Conservation (phyloP, 306 rosid species). For the Cercis canadensis region DNA sequence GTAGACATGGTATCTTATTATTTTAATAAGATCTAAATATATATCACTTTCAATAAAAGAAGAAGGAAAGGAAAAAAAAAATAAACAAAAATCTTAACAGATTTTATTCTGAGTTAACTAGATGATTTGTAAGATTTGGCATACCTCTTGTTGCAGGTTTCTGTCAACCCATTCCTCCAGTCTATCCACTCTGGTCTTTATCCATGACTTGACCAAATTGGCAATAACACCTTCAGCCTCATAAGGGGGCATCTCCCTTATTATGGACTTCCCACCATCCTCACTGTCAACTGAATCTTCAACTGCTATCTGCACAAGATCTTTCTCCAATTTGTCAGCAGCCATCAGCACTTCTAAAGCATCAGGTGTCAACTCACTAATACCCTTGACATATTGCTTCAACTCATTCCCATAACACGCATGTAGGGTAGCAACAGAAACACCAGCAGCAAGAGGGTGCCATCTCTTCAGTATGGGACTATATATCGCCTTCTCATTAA, state of each 20-base stretch:
- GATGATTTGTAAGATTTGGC: slow-evolving; percentile 29
- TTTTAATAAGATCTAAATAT: background rate
- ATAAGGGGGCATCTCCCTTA: slow-evolving; percentile 94
- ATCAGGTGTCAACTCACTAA: slow-evolving; percentile 79
- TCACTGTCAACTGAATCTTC: slow-evolving; percentile 91
- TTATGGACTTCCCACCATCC: slow-evolving; percentile 94
- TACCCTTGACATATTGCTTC: slow-evolving; percentile 65
- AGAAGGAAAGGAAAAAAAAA: background rate
- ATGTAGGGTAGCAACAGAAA: slow-evolving; percentile 87
- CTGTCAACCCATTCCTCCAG: slow-evolving; percentile 84
- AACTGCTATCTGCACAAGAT: slow-evolving; percentile 95
- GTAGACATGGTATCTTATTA: slow-evolving; percentile 1
- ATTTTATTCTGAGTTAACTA: slow-evolving; percentile 8
- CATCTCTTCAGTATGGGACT: slow-evolving; percentile 86
- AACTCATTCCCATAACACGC: slow-evolving; percentile 83
- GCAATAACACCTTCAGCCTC: slow-evolving; percentile 85
- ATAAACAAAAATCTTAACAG: background rate
- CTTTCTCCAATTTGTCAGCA: slow-evolving; percentile 94
- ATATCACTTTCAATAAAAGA: background rate
- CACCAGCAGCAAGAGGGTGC: slow-evolving; percentile 90
- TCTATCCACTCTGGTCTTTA: slow-evolving; percentile 81
- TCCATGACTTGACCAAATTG: slow-evolving; percentile 80
- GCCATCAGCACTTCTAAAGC: slow-evolving; percentile 79
- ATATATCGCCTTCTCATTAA: slow-evolving; percentile 72
- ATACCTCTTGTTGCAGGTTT: slow-evolving; percentile 85